Base-by-base conservation (phyloP, 192 early-diverging fungal genomes). In the Podila clonocystis region DNA sequence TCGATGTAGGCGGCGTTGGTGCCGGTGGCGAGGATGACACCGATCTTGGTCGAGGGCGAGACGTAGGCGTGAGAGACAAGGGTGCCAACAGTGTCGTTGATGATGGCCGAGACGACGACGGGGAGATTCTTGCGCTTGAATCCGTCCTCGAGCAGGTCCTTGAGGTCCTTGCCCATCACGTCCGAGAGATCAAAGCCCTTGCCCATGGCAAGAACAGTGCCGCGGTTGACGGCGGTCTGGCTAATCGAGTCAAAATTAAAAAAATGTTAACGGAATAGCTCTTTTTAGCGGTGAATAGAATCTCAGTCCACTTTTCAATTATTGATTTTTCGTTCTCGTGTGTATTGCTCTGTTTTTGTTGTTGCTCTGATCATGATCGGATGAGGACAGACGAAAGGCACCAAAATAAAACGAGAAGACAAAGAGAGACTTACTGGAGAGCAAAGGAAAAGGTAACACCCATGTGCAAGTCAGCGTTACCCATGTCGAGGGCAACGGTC, bases 1-100 rank as follows among this genome's bases (percentile, higher is more conserved):
- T 97, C 96, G 62, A 95, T 92, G 82, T 98, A 98, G 30, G 96
- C 95, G n/a, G 97, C 95, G 82, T 99, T 99, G 63, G 94, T 94
- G 48, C 98, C 98, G 2, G 98, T 98, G 75, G 95, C 97, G 31
- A 95, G 87, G 75, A 99, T 98, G 55, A 97, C 89, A 48, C 94
- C 95, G 73, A 96, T 91, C 82, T 91, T 87, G 65, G 94, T 92
- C 36, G 89, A 87, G 29, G 93, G 93, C 52, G 95, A 90, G 20
- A 74, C 82, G 85, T 98, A 98, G 34, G 95, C 96, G 72, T 97
- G 91, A 12, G 95, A 91, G 34, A 98, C 87, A 49, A 99, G 86
- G 34, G 98, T 95, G 36, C 96, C 96, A 22, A 98, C 97, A 15
- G 96, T 97, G 79, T 99, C 98, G 87, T 98, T 99, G 62, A 98